Conservation (phyloP, 148 eudicot species). For the Pouteria glomerata region DNA sequence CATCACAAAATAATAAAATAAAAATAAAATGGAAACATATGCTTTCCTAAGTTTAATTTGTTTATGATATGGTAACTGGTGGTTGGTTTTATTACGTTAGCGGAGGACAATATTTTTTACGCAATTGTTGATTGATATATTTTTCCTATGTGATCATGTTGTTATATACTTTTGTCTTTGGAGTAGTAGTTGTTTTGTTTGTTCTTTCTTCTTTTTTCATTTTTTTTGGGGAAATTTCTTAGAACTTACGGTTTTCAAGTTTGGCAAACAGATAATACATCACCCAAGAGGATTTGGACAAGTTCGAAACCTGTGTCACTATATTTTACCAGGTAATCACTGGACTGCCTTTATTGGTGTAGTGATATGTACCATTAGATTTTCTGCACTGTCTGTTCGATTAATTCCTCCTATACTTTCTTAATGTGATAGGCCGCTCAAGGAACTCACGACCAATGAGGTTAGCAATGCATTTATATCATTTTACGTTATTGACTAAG, state of each 20-base stretch:
- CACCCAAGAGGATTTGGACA: constrained; percentile 21
- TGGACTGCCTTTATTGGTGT: constrained; percentile 1
- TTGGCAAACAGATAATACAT: constrained; percentile 18
- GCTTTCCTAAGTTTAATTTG: no score
- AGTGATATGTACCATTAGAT: not conserved
- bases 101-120: not conserved
- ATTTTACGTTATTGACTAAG: not conserved
- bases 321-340: constrained; percentile 26
- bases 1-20: not conserved
- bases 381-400: not conserved
- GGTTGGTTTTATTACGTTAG: not conserved
- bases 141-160: not conserved
- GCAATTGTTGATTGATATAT: not conserved
- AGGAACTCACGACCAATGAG: constrained; percentile 27
- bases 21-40: no score
- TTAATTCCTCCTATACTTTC: not conserved
- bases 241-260: constrained; percentile 5
- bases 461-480: constrained; percentile 20
- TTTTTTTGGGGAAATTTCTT: not conserved
- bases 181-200: no score
- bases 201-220: no score
- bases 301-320: constrained; percentile 27
- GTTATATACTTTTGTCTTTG: not conserved
- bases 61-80: not conserved
- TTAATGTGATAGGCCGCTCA: constrained; percentile 25